Evolutionary conservation across 768 basidiomycete species (phyloP).

Genomic region (Hortiboletus campestris): DNA sequence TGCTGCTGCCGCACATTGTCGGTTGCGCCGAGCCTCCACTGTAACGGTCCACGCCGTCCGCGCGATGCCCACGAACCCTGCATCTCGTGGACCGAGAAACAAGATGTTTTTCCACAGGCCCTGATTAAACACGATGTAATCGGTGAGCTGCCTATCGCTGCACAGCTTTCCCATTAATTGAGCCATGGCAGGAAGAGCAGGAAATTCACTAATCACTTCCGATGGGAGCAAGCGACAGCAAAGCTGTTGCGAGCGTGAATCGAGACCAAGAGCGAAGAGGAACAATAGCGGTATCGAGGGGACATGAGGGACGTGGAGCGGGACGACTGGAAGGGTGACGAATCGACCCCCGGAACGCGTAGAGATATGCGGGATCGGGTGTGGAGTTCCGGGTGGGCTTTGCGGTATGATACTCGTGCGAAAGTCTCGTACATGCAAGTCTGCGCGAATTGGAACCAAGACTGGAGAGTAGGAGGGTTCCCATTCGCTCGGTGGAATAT

Average conservation of each 20-base stretch:
- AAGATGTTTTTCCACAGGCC: slow-evolving; percentile 70
- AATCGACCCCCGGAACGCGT: slow-evolving; percentile 24
- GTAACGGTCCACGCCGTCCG: slow-evolving; percentile 73
- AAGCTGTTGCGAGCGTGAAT: slow-evolving; percentile 45
- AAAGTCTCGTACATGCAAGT: slow-evolving; percentile 42
- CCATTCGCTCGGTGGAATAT: slow-evolving; percentile 29
- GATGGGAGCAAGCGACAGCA: slow-evolving; percentile 54
- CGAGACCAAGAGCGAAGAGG: slow-evolving; percentile 56
- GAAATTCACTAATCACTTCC: slow-evolving; percentile 54
- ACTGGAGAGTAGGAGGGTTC: slow-evolving; percentile 36
- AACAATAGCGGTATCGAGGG: slow-evolving; percentile 55
- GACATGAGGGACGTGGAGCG: slow-evolving; percentile 48
- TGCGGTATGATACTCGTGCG: slow-evolving; percentile 36
- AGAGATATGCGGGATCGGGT: slow-evolving; percentile 31
- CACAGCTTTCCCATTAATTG: slow-evolving; percentile 43
- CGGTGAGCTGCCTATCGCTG: slow-evolving; percentile 35
- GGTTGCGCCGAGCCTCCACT: slow-evolving; percentile 52
- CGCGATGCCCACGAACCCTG: slow-evolving; percentile 45
- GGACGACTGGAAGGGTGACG: slow-evolving; percentile 53
- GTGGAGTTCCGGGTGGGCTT: slow-evolving; percentile 32
- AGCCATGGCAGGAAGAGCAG: slow-evolving; percentile 58
- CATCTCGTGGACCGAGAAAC: slow-evolving; percentile 48
- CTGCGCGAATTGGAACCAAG: slow-evolving; percentile 53
- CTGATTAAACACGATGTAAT: slow-evolving; percentile 42
- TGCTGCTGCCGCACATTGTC: slow-evolving; percentile 17